These are phyloP conservation scores for Pseudohyphozyma bogoriensis DNA, from an alignment of 768 basidiomycete genomes.

Conservation along the genomic window DNA sequence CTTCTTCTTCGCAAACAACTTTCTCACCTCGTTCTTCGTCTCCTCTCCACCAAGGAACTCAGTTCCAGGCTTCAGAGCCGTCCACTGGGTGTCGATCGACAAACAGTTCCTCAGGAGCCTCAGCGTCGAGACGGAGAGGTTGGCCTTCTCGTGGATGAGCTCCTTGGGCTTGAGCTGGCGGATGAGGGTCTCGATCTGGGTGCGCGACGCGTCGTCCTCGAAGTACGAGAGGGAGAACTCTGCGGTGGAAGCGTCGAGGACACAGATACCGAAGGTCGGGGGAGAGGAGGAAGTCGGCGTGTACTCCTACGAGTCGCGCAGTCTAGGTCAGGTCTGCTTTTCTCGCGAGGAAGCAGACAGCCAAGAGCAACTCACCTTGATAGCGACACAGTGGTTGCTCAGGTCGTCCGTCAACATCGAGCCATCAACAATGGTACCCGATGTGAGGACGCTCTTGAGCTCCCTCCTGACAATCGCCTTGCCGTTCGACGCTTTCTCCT, in stretches of 20 bases:
- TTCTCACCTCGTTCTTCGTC: constrained; percentile 57
- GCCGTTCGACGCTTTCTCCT: constrained; percentile 47
- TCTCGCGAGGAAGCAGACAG: neutral
- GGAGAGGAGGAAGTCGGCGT: constrained; percentile 12
- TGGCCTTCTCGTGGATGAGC: constrained; percentile 51
- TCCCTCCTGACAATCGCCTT: constrained; percentile 70
- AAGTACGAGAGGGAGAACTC: constrained; percentile 86
- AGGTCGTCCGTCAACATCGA: constrained; percentile 83
- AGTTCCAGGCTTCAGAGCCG: constrained; percentile 57
- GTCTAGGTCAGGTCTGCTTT: neutral
- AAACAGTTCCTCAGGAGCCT: constrained; percentile 72
- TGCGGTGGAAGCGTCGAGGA: constrained; percentile 87
- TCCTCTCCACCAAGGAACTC: constrained; percentile 73
- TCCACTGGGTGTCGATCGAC: constrained; percentile 77
- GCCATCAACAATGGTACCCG: constrained; percentile 87
- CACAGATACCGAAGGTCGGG: constrained; percentile 67
- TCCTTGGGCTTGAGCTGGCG: constrained; percentile 56
- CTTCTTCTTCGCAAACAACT: constrained; percentile 45
- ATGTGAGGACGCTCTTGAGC: constrained; percentile 89
- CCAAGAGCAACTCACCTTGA: constrained; percentile 45
- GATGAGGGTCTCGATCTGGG: constrained; percentile 84
- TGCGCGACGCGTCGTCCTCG: constrained; percentile 83
- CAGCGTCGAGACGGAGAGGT: constrained; percentile 69
- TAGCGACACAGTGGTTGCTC: constrained; percentile 85
- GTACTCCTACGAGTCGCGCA: constrained; percentile 25